Base-by-base conservation (phyloP, 2,329 filamentous ascomycete species). In the Mycosphaerella arachidis region DNA sequence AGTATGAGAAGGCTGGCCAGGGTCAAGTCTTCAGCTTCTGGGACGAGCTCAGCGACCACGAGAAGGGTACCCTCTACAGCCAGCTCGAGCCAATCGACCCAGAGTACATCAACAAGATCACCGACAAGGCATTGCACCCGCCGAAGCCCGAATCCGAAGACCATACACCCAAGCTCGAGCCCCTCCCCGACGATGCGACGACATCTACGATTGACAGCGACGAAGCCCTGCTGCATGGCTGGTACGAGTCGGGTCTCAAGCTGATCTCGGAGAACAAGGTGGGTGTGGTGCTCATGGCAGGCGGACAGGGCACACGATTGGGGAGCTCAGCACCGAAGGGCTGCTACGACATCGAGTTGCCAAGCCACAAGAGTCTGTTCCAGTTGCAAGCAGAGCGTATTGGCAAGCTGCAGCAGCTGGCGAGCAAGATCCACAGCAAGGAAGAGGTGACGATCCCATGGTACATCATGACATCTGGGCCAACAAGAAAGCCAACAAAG, bases 401-500 rank as follows among this genome's bases (percentile, higher is more conserved):
- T 73, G 83, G 83, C 71, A 95, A 92, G 80, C 79, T 96, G 8
- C 90, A 97, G 78, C 78, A 86, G 70, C 81, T 97, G 65, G 92
- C 93, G 48, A 82, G 86, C 68, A 86, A 89, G 75, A 86, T 87
- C 73, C 81, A 84, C 56, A 83, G 83, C 59, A 82, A 82, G 66
- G 80, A 78, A 62, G 80, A 79, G 53, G 85, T 86, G 48, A 81
- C 88, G 33, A 87, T 97, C 46, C 94, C 94, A 12, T 99, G 94
- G 94, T 99, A 99, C 78, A 91, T 99, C 76, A 99, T 99, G 94
- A 99, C 94, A 70, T 96, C 91, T 71, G 94, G 94, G 4, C 94
- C 94, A 50, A 99, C 94, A 7, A 86, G 92, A 67, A 86, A 86
- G 63, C 91, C 92, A 45, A 99, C 94, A n/a, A 90, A 96, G 81